Percentiles rank a stretch among this genome's conserved stretches.
Conservation (phyloP, 2,329 filamentous ascomycete species). For the Cercospora nicotianae region DNA sequence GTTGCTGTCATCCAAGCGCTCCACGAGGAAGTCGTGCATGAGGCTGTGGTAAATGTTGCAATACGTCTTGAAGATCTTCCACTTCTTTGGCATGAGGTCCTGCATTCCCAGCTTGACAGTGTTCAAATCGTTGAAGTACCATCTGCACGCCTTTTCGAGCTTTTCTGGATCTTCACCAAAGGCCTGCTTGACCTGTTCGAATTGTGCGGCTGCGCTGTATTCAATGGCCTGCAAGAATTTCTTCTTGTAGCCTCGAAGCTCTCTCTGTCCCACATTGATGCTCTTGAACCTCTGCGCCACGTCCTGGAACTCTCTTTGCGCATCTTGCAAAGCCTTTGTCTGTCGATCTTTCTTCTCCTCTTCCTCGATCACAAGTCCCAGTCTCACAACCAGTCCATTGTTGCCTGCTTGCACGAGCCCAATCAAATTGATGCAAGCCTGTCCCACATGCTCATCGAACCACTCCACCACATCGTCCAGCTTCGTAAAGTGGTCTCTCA, state of each 20-base stretch:
- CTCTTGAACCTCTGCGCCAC: conserved; percentile 91
- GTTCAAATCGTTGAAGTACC: conserved; percentile 98
- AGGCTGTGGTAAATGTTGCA: conserved; percentile 85
- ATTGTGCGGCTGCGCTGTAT: conserved; percentile 70
- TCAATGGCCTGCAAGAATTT: conserved; percentile 85
- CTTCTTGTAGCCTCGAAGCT: conserved; percentile 92
- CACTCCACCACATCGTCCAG: conserved; percentile 85
- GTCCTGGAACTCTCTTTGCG: conserved; percentile 92
- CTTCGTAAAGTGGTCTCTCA: conserved; percentile 85
- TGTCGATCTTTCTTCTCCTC: conserved; percentile 96
- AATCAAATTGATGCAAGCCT: conserved; percentile 86
- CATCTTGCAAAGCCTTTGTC: conserved; percentile 87
- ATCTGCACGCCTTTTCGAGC: conserved; percentile 84
- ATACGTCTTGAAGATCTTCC: conserved; percentile 92
- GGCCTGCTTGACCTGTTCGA: conserved; percentile 67
- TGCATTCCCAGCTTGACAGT: conserved; percentile 92
- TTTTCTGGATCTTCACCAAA: conserved; percentile 81
- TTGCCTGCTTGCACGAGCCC: conserved; percentile 83
- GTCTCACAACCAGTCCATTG: conserved; percentile 81
- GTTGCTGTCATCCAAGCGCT: conserved; percentile 78
- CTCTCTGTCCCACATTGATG: conserved; percentile 83
- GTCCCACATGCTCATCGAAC: conserved; percentile 93
- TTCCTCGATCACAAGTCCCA: conserved; percentile 89
- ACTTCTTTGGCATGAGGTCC: conserved; percentile 88
- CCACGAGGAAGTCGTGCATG: conserved; percentile 92